A percentile compares a stretch with the other conserved stretches of the same genome.
Evolutionary conservation across 2,329 filamentous ascomycete species (phyloP).

Genomic region (Cladorrhinum sp.): DNA sequence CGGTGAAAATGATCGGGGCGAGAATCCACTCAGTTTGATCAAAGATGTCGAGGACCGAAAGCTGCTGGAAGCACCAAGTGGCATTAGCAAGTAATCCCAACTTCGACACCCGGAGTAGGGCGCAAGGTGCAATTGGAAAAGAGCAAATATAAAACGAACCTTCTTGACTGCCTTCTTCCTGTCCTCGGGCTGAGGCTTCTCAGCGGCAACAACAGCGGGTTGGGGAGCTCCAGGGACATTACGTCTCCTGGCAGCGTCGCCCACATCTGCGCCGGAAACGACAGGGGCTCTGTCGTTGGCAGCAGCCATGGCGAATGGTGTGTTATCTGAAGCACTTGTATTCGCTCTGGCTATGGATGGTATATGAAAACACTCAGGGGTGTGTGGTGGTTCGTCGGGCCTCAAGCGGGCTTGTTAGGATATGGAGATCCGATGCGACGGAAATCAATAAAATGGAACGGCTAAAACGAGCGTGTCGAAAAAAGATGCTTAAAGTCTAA

Average conservation of each 20-base stretch:
- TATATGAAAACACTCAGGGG: neutral
- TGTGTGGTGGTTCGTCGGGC: conserved; percentile 12
- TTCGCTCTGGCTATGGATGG: neutral
- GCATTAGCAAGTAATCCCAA: conserved; percentile 25
- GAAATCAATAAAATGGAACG: conserved; percentile 21
- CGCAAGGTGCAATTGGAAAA: neutral
- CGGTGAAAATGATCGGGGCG: conserved; percentile 59
- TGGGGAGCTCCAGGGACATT: conserved; percentile 45
- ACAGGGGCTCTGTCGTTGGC: conserved; percentile 47
- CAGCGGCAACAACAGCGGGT: conserved; percentile 33
- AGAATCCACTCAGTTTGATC: conserved; percentile 62
- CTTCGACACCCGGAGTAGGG: neutral
- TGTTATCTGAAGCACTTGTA: neutral
- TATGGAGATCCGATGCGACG: conserved; percentile 12
- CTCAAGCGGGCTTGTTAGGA: conserved; percentile 7
- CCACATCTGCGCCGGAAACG: conserved; percentile 59
- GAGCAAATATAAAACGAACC: conserved; percentile 37
- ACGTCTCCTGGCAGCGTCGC: conserved; percentile 56
- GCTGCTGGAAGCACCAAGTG: conserved; percentile 36
- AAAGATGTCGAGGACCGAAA: conserved; percentile 60
- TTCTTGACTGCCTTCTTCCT: conserved; percentile 57
- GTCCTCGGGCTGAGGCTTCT: conserved; percentile 49
- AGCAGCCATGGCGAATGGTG: conserved; percentile 46
- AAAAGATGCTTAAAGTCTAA: conserved; percentile 14
- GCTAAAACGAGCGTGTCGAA: conserved; percentile 28